Evolutionary conservation across 176 grass and related monocot species (phyloP), one percentile per base, ranked within the genome.

Genomic region (Ensete ventricosum): DNA sequence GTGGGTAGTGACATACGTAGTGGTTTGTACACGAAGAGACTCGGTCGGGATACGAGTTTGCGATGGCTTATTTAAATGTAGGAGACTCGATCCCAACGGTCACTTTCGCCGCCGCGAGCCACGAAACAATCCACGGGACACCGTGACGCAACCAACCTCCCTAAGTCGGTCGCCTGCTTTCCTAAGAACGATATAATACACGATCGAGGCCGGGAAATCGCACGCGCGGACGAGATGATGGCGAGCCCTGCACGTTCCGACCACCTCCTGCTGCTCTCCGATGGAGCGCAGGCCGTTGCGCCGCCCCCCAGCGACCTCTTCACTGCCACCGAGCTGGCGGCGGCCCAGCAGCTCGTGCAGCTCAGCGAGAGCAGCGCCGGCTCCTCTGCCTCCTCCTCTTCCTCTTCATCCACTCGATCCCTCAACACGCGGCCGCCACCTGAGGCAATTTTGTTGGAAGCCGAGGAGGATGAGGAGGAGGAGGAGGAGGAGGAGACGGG

Each of bases 301-400:
- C 0, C 12, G 64, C 11, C 64, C 24, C 23, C 64, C 1, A 12
- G 12, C n/a, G 21, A 72, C 8, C 9, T 72, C 49, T 72, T 72
- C 50, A 53, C 70, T 3, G 50, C 49, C 16, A 22, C 50, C 70
- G 70, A 72, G 9, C n/a, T 72, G n/a, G 70, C 49, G n/a, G 70
- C 50, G 70, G 70, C 70, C 2, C 49, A 29, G 70, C 70, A 22
- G 50, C 70, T 72, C 70, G 70, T 72, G 19, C 70, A 72, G 50
- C 48, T 72, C 70, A 54, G 50, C 70, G 16, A 53, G n/a, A 53
- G 26, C 73, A 54, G 54, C 55, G 73, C 14, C 16, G 14, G 2
- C 55, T 5, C 55, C 73, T 60, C 73, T 25, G 12, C 25, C 24
- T 58, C 23, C 10, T 21, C 55, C 1, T 12, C 27, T 48, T 34